phyloP scores from a whole-genome alignment of 371 early-diverging fungal genomes.

The Mortierella sp. region DNA sequence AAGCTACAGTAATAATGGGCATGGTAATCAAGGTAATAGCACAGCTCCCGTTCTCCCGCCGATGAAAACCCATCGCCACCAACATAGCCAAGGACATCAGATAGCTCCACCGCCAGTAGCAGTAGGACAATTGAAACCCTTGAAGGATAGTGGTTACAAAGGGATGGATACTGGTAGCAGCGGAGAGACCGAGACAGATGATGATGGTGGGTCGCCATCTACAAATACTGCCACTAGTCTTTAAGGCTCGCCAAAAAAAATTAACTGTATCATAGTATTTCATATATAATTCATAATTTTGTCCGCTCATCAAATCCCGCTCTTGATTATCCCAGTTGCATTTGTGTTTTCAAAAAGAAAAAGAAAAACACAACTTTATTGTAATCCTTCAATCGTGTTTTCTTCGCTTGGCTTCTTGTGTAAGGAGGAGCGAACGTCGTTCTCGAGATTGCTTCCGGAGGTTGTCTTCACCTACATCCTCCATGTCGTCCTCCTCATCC shows the following conservation, averaged over 20 bases:
- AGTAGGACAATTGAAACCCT: neutral
- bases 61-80: constrained; percentile 5
- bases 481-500: constrained; percentile 8
- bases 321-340: too few species aligned
- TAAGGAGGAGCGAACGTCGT: constrained; percentile 12
- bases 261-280: too few species aligned
- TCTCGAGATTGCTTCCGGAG: constrained; percentile 24
- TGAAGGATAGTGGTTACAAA: neutral
- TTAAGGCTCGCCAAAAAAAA: too few species aligned
- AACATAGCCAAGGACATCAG: neutral
- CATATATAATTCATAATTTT: too few species aligned
- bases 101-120: neutral
- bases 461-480: neutral
- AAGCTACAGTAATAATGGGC: constrained; percentile 9
- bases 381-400: constrained; percentile 19
- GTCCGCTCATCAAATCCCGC: too few species aligned
- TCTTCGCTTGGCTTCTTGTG: constrained; percentile 34
- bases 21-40: neutral
- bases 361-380: too few species aligned
- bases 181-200: constrained; percentile 42
- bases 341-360: too few species aligned
- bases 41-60: constrained; percentile 8
- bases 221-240: neutral
- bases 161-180: constrained; percentile 24
- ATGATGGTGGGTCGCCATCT: constrained; percentile 8